Conservation (phyloP, 768 basidiomycete species). For the Mycena galericulata region DNA sequence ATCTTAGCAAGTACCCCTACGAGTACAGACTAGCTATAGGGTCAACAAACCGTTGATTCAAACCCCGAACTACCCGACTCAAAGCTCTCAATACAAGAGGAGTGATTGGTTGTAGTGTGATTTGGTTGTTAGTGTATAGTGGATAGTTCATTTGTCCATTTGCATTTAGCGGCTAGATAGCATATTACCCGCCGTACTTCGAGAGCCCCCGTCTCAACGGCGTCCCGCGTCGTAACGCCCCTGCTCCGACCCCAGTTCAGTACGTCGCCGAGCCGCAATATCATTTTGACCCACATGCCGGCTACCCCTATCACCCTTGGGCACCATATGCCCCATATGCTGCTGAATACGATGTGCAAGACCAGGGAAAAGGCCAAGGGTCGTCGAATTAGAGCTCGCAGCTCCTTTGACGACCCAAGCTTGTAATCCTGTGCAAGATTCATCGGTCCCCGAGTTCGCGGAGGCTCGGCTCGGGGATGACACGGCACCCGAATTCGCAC, state of each 20-base stretch:
- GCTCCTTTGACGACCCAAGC: slow-evolving; percentile 7
- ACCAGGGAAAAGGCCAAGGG: slow-evolving; percentile 28
- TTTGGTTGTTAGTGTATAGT: too few relatives aligned
- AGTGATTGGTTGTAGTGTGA: too few relatives aligned
- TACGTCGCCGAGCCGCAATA: background rate
- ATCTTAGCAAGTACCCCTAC: too few relatives aligned
- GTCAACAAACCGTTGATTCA: too few relatives aligned
- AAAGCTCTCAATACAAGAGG: too few relatives aligned
- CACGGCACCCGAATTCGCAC: background rate
- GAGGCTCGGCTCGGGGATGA: slow-evolving; percentile 13
- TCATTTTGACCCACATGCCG: background rate
- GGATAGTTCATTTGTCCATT: too few relatives aligned
- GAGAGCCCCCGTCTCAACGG: too few relatives aligned
- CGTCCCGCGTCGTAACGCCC: background rate
- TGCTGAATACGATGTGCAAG: background rate
- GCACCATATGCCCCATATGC: background rate
- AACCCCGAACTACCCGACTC: too few relatives aligned
- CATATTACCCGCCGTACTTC: too few relatives aligned
- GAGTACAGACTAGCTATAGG: too few relatives aligned
- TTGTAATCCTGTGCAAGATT: background rate
- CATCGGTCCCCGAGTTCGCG: too few relatives aligned
- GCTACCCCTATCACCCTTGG: background rate
- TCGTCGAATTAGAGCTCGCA: slow-evolving; percentile 19
- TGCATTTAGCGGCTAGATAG: too few relatives aligned
- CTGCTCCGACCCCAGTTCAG: background rate